phyloP scores from a whole-genome alignment of 768 basidiomycete species.

The Boletus reticuloceps region DNA sequence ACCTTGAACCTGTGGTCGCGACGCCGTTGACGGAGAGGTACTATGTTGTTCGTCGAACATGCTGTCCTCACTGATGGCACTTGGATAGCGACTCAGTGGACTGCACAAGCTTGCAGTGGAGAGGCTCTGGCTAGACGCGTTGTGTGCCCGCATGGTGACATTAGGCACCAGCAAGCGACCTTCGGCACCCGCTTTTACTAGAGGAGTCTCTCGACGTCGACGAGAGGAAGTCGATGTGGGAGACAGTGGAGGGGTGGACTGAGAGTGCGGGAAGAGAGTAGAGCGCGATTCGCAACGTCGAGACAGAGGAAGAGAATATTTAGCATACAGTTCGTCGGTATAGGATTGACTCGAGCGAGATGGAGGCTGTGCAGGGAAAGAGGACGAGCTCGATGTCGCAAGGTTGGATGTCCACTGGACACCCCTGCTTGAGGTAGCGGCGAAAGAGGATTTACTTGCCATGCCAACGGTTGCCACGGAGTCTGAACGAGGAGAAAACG shows the following conservation, averaged over 20 bases:
- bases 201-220: conserved; percentile 47
- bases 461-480: conserved; percentile 30
- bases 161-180: conserved; percentile 61
- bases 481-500: conserved; percentile 42
- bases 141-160: conserved; percentile 32
- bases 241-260: conserved; percentile 37
- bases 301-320: conserved; percentile 55
- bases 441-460: conserved; percentile 38
- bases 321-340: conserved; percentile 49
- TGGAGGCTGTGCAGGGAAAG: conserved; percentile 24
- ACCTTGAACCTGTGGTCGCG: conserved; percentile 55
- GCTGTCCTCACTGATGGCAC: conserved; percentile 37
- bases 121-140: conserved; percentile 34
- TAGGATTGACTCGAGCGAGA: conserved; percentile 31
- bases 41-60: conserved; percentile 29
- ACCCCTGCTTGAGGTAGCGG: conserved; percentile 50
- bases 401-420: conserved; percentile 46
- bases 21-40: conserved; percentile 19
- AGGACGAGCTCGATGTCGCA: conserved; percentile 16
- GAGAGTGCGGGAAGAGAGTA: conserved; percentile 36
- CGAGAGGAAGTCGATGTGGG: conserved; percentile 33
- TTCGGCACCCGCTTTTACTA: conserved; percentile 59
- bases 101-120: conserved; percentile 32
- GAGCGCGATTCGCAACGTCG: conserved; percentile 53
- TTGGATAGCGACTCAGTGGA: conserved; percentile 40